Evolutionary conservation across 306 rosid genomes (phyloP), one percentile per base, ranked within the genome.

Genomic region (Begonia peltatifolia): DNA sequence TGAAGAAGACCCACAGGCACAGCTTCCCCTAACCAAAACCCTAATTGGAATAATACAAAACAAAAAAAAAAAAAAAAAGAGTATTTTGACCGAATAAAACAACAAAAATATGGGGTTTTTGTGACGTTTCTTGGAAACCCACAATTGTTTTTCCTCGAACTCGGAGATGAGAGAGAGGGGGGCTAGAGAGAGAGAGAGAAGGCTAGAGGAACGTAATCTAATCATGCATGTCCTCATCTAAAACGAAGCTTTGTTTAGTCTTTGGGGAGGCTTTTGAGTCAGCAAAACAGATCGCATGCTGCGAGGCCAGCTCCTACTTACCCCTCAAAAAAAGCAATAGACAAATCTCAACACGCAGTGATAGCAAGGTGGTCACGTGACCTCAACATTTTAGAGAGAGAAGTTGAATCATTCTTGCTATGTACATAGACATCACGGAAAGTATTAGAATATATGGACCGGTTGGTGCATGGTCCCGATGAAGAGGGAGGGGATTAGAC

Each of bases 261-360:
- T 49, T 22, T 15, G 36, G 17, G 55, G 13, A 12, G 46, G 47
- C 55, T 47, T 41, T 51, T 63, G 61, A 48, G 68, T 56, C 25
- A 48, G 55, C 50, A 23, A 23, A 54, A 22, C 14, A 50, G n/a
- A 60, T 59, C n/a, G 56, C 63, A 12, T 13, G 9, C 52, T 14
- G 12, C n/a, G n/a, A 44, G 6, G 4, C 48, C n/a, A 11, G 3
- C 14, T 8, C 3, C 48, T n/a, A 5, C 48, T n/a, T 2, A 43
- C n/a, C 48, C n/a, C 48, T n/a, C 48, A n/a, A 12, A 44, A 10
- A n/a, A 44, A 44, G 14, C 9, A 44, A 44, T 18, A 53, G 50
- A 2, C 48, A 61, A n/a, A 46, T 2, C 48, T 50, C 14, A 63
- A n/a, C 65, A 69, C 58, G 49, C 54, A 60, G 52, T 54, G 63